Conservation (phyloP, 441 rosid genomes). For the Omphalea diandra region DNA sequence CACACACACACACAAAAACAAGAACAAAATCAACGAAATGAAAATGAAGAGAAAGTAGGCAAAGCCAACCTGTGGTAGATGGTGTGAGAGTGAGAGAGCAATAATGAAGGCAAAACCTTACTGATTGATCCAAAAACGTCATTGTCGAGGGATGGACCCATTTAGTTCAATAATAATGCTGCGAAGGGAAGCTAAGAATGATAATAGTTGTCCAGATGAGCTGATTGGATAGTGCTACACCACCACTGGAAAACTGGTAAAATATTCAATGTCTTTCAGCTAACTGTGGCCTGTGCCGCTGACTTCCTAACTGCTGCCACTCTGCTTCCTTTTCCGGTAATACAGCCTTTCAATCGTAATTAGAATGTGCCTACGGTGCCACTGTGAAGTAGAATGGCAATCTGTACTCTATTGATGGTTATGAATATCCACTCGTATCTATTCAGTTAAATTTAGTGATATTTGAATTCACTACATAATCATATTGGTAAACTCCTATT, state of each 20-base stretch:
- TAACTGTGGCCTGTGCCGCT: no score
- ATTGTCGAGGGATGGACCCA: constrained; percentile 22
- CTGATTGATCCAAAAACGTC: background rate
- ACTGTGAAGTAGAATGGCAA: no score
- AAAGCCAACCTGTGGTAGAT: background rate
- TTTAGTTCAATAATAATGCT: background rate
- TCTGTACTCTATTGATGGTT: no score
- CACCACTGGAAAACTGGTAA: background rate
- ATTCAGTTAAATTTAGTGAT: no score
- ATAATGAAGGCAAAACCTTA: background rate
- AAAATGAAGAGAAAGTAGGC: background rate
- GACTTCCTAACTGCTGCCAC: no score
- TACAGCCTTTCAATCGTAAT: no score
- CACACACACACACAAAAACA: background rate
- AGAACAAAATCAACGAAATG: background rate
- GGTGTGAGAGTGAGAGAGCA: background rate
- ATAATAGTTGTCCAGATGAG: background rate
- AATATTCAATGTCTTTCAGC: no score
- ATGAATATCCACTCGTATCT: no score
- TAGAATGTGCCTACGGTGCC: no score
- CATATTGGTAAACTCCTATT: no score
- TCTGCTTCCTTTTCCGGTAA: no score
- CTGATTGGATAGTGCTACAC: background rate
- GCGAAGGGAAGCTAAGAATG: constrained; percentile 11
- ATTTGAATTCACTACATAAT: no score